These are phyloP conservation scores for Ceratocystis harringtonii DNA, from an alignment of 2,329 filamentous ascomycete species.

Conservation along the genomic window DNA sequence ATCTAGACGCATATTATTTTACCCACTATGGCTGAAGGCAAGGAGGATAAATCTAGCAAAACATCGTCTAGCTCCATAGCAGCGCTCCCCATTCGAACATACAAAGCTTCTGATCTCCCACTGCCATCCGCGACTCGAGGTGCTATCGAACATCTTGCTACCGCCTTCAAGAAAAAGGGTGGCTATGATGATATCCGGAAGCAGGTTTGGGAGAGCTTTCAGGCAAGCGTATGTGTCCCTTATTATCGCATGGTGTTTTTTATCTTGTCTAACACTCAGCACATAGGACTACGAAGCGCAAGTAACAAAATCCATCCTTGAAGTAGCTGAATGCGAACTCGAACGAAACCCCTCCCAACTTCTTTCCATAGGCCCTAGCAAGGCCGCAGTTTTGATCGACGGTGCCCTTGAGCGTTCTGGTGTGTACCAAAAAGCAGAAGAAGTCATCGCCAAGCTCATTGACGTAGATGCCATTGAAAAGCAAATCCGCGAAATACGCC, in stretches of 20 bases:
- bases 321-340: slow-evolving; percentile 58
- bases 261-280: background rate
- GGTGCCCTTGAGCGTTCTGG: slow-evolving; percentile 63
- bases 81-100: slow-evolving; percentile 29
- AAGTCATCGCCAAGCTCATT: slow-evolving; percentile 52
- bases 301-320: slow-evolving; percentile 50
- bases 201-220: slow-evolving; percentile 60
- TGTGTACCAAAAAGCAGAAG: slow-evolving; percentile 57
- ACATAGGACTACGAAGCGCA: slow-evolving; percentile 52
- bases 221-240: slow-evolving; percentile 42
- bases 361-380: slow-evolving; percentile 56
- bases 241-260: background rate
- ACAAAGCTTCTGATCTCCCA: slow-evolving; percentile 62
- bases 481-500: slow-evolving; percentile 52
- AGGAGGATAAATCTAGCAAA: background rate
- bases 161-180: slow-evolving; percentile 74
- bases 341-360: slow-evolving; percentile 58
- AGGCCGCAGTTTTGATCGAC: slow-evolving; percentile 61
- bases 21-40: background rate
- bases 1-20: background rate
- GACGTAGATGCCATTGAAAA: slow-evolving; percentile 52
- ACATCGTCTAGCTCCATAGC: background rate
- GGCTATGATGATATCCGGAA: slow-evolving; percentile 68
- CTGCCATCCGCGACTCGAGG: slow-evolving; percentile 56
- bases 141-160: slow-evolving; percentile 60